Conservation (phyloP, 2,329 filamentous ascomycete species). For the Akanthomyces dipterigenus region DNA sequence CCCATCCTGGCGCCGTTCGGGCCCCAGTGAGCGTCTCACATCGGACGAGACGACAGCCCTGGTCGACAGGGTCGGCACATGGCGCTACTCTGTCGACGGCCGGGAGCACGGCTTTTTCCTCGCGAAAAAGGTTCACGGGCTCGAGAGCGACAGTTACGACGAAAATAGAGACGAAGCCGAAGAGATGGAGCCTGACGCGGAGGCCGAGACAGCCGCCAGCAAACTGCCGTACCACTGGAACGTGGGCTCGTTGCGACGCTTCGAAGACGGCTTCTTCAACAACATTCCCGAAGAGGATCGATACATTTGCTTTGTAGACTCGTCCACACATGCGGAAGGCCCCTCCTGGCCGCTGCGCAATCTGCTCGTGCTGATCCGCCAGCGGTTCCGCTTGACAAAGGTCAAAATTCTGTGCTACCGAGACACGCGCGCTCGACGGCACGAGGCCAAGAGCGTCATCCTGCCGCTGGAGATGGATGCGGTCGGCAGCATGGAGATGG, state of each 20-base stretch:
- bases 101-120: constrained; percentile 93
- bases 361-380: constrained; percentile 73
- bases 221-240: constrained; percentile 66
- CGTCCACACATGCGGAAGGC: constrained; percentile 80
- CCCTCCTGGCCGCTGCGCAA: constrained; percentile 94
- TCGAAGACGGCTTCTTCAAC: constrained; percentile 83
- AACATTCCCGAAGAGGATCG: constrained; percentile 63
- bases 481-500: constrained; percentile 34
- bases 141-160: constrained; percentile 20
- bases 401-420: constrained; percentile 87
- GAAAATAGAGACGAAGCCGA: constrained; percentile 17
- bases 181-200: constrained; percentile 34
- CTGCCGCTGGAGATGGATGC: constrained; percentile 56
- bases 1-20: constrained; percentile 66
- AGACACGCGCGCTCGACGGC: constrained; percentile 69
- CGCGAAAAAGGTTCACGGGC: constrained; percentile 62
- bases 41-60: constrained; percentile 68
- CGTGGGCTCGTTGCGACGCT: constrained; percentile 67
- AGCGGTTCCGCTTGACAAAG: constrained; percentile 69
- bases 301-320: constrained; percentile 83
- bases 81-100: constrained; percentile 74
- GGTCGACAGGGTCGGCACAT: constrained; percentile 78
- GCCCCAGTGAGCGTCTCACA: constrained; percentile 49
- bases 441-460: constrained; percentile 76
- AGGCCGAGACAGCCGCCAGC: constrained; percentile 39